Conservation (phyloP, 352 stramenopile species). For the Thraustotheca clavata region DNA sequence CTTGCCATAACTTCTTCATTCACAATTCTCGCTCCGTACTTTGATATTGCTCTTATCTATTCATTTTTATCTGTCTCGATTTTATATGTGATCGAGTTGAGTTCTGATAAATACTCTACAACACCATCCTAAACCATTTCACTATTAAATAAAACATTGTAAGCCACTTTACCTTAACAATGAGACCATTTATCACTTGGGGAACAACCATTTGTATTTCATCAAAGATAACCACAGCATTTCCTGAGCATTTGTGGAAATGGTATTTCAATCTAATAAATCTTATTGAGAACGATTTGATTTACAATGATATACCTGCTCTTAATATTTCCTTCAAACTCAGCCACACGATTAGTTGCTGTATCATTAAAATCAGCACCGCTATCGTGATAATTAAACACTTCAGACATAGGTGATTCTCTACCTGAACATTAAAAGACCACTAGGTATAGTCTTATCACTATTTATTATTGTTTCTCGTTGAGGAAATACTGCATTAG, state of each 20-base stretch:
- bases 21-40: conserved; percentile 76
- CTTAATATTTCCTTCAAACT: conserved; percentile 83
- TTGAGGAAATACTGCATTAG: conserved; percentile 73
- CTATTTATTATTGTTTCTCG: conserved; percentile 61
- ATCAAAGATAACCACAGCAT: conserved; percentile 86
- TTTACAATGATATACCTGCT: conserved; percentile 29
- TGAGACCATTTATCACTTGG: conserved; percentile 73
- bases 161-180: too few relatives aligned
- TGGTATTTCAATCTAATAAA: conserved; percentile 57
- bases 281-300: neutral
- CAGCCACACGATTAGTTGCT: conserved; percentile 66
- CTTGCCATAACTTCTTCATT: too few relatives aligned
- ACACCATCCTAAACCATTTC: conserved; percentile 32
- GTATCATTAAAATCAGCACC: conserved; percentile 83
- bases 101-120: conserved; percentile 52
- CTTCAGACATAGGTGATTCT: neutral
- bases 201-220: conserved; percentile 89
- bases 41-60: conserved; percentile 37
- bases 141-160: conserved; percentile 4
- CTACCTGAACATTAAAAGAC: conserved; percentile 71
- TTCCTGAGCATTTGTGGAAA: conserved; percentile 69
- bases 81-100: conserved; percentile 69
- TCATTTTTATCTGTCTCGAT: conserved; percentile 42
- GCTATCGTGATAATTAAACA: conserved; percentile 25
- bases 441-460: conserved; percentile 52